Evolutionary conservation across 768 basidiomycete species (phyloP), one percentile per base, ranked within the genome.

Genomic region (Xerocomellus amylosporus): DNA sequence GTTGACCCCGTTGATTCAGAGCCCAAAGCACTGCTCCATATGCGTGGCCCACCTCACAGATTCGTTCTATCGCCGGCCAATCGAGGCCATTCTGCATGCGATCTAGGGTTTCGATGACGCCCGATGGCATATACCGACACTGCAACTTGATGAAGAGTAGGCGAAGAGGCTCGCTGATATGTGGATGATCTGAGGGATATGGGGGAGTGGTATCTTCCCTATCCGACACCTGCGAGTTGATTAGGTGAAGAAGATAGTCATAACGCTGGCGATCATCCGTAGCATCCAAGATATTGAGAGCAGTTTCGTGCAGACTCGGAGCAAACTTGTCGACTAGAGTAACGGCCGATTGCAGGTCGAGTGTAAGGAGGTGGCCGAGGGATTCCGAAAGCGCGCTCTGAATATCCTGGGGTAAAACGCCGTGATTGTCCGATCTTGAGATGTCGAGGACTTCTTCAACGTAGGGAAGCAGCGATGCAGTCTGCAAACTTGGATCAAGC

Each of bases 1-100:
- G 80, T 45, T 84, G 74, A 2, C 87, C 88, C 40, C 75, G 77
- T 63, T 79, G 77, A 60, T 93, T 79, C 43, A 85, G 71, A 3
- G 85, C 78, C 95, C 95, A 98, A 5, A 98, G 73, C 22, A 88
- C 85, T 9, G 90, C 91, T 46, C 91, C 85, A 58, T 80, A 88
- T 15, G 84, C 85, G 39, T 76, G 75, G 19, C 78, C 76, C 2
- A 76, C 69, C 69, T 94, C 88, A 69, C 92, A 95, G 9, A 82
- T 79, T 5, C 73, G 73, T 15, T 84, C 73, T 24, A 86, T 74
- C 20, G 79, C 73, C 2, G 71, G 57, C 72, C 84, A 81, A 51
- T 89, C 84, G 45, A 92, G 68, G 49, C 71, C 73, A 15, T 78
- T 77, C 6, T 65, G 54, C 51, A 88, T 72, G 48, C 71, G 73